Evolutionary conservation across 2,329 filamentous ascomycete genomes (phyloP), one percentile per base, ranked within the genome.

Genomic region (Apiospora malaysiana): DNA sequence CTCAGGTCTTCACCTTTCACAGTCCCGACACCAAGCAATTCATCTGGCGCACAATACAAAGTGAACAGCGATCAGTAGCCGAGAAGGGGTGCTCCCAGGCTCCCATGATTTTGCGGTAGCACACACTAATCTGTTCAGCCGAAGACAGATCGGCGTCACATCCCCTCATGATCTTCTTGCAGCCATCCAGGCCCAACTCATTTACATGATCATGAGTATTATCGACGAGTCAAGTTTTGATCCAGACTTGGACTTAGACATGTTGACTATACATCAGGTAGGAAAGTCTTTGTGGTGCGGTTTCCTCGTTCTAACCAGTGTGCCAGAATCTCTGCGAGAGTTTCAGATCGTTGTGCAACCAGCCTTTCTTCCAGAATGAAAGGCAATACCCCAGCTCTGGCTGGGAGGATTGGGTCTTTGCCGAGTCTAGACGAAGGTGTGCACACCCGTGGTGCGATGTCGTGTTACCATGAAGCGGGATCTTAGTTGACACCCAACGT

Each of bases 1-100:
- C 76, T 23, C 73, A 76, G 43, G 72, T 76, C 45, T 77, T 77
- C 70, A 72, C 70, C 37, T 73, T 70, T 12, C 68, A 69, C 25
- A 75, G 69, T 14, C 25, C 59, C 3, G 75, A 77, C 49, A 74
- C 72, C 6, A 72, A 46, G 43, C 63, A 66, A 1, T 74, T 75
- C 27, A 67, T 76, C 45, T 75, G 75, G 72, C 43, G 68, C n/a
- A 72, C 72, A 4, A 72, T 77, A 25, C 69, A 69, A 46, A 69
- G 32, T 9, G 75, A 77, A n/a, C 47, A 51, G 47, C n/a, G 47
- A 51, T 51, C 47, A 9, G 47, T 23, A 10, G 23, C 23, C 1
- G 47, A 51, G 10, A 51, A 27, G 23, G 47, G 37, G 37, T 5
- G 37, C 37, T 10, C 37, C 37, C 37, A 40, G 10, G 37, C 37